Evolutionary conservation across 1,139 yeast species (phyloP), one percentile per base, ranked within the genome.

Genomic region (Candida sanyaensis): DNA sequence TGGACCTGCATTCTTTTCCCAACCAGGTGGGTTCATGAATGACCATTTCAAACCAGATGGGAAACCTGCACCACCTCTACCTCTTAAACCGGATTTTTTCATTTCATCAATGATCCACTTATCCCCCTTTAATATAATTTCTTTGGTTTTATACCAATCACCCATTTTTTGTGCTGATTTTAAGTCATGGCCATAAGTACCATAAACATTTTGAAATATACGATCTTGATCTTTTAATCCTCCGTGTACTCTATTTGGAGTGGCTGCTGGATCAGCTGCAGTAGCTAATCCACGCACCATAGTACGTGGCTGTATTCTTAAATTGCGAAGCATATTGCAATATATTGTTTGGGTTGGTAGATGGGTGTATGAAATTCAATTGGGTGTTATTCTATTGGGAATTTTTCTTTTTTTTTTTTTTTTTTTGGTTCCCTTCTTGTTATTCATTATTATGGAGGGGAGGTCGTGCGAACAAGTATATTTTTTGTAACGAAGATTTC

Each of bases 31-130:
- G 71, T 88, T 88, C 96, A 88, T 88, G 64, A 88, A 88, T 17
- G 95, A 86, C 95, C 95, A 88, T 69, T 88, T 88, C 62, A 88
- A 78, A 43, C 96, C 96, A 26, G 91, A 83, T 45, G 96, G 96
- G 77, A 88, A 88, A 24, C 96, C 96, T 41, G 96, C 96, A 61
- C 96, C 96, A 52, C 96, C 96, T 71, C 96, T 84, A 49, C 96
- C 96, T 68, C 96, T 83, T 56, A 88, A 77, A 17, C 96, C 96
- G 8, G 92, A 84, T 62, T 83, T 81, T 68, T 88, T 88, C 76
- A 87, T 83, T 69, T 88, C 95, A 61, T 85, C 88, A 61, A 88
- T 88, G 64, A 88, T 87, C 96, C 96, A 88, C 53, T 81, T 81
- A 66, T 88, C 92, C 46, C 96, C 96, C 68, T 88, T 88, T 54